phyloP scores from a whole-genome alignment of 495 filamentous ascomycete genomes.

The Cudoniella acicularis region DNA sequence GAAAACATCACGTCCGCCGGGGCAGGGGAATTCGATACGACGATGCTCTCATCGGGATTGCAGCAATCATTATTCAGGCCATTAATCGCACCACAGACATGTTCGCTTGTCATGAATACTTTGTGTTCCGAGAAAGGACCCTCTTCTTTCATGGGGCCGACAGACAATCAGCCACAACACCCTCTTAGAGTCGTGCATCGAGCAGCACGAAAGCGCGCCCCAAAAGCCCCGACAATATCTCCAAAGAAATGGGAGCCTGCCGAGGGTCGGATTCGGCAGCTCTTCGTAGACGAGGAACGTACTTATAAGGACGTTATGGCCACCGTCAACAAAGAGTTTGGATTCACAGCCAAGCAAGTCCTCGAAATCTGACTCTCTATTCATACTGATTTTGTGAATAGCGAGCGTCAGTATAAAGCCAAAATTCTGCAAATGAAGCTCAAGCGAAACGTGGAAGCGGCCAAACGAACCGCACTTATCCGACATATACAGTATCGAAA shows the following conservation, averaged over 20 bases:
- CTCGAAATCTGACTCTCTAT: background rate
- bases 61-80: too few species aligned
- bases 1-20: too few species aligned
- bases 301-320: background rate
- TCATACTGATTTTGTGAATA: background rate
- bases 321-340: conserved; percentile 4
- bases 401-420: conserved; percentile 9
- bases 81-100: too few species aligned
- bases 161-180: too few species aligned
- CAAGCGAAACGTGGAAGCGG: background rate
- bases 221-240: conserved; percentile 9
- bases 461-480: conserved; percentile 2
- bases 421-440: background rate
- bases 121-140: too few species aligned
- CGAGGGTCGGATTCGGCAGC: conserved; percentile 1
- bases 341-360: conserved; percentile 1
- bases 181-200: too few species aligned
- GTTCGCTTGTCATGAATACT: too few species aligned
- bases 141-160: too few species aligned
- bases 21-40: too few species aligned
- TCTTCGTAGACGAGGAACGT: conserved; percentile 2
- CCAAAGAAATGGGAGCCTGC: conserved; percentile 2
- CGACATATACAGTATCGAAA: conserved; percentile 8
- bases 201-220: conserved; percentile 8
- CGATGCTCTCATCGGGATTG: too few species aligned